Percentiles rank a stretch among this genome's conserved stretches.
phyloP scores from a whole-genome alignment of 441 rosid genomes.

The Erysimum pusillum region DNA sequence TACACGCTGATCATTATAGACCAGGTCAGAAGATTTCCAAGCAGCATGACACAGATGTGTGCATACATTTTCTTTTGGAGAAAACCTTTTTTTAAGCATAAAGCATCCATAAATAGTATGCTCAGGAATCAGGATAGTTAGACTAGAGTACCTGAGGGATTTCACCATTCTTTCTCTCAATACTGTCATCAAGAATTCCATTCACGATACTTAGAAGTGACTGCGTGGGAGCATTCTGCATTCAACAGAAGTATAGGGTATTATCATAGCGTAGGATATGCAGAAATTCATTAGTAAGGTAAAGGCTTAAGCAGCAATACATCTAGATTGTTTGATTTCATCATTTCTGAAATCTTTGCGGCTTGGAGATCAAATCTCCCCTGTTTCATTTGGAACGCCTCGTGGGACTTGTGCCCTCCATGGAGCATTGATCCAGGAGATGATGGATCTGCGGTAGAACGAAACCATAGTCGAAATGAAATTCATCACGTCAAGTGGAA shows the following conservation, averaged over 20 bases:
- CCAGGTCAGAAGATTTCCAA: conserved; percentile 16
- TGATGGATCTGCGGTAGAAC: conserved; percentile 54
- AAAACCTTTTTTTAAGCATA: conserved; percentile 21
- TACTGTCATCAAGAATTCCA: conserved; percentile 84
- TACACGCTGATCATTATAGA: conserved; percentile 65
- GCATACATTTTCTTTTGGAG: conserved; percentile 25
- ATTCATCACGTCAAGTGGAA: neutral
- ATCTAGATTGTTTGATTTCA: conserved; percentile 80
- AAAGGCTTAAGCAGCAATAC: conserved; percentile 53
- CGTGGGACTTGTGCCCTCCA: conserved; percentile 76
- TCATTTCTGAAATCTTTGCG: conserved; percentile 79
- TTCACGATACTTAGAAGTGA: conserved; percentile 84
- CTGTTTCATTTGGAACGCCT: conserved; percentile 77
- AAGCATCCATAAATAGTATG: neutral
- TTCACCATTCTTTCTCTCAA: conserved; percentile 75
- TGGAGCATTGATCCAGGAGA: conserved; percentile 55
- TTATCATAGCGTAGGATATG: conserved; percentile 3
- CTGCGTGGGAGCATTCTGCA: conserved; percentile 93
- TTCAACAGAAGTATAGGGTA: conserved; percentile 24
- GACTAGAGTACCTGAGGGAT: conserved; percentile 76
- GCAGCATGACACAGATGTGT: conserved; percentile 9
- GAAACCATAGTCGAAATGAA: conserved; percentile 13
- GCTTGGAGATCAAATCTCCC: conserved; percentile 79
- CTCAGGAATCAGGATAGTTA: conserved; percentile 2
- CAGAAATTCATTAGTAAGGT: conserved; percentile 18